Conservation (phyloP, 768 basidiomycete species). For the Pleurotus giganteus region DNA sequence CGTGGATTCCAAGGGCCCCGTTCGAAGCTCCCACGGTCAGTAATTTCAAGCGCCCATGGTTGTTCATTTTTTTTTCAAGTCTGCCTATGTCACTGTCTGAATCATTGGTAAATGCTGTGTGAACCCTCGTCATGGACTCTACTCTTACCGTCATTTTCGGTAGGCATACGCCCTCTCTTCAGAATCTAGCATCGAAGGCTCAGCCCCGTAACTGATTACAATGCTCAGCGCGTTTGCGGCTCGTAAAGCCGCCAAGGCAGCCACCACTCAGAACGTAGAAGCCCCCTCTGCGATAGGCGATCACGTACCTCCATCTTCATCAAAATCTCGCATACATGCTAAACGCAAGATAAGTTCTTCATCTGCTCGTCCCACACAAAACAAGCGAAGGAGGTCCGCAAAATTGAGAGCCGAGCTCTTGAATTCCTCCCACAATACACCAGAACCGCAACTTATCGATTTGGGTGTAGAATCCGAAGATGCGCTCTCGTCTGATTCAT, state of each 20-base stretch:
- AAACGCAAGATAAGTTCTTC: conserved; percentile 45
- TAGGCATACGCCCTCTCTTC: not conserved
- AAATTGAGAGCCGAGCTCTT: conserved; percentile 33
- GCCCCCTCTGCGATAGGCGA: conserved; percentile 12
- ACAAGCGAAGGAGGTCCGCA: conserved; percentile 16
- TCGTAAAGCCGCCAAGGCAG: conserved; percentile 55
- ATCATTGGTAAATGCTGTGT: not conserved
- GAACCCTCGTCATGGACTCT: too few relatives aligned
- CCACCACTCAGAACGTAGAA: conserved; percentile 16
- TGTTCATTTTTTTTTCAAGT: too few relatives aligned
- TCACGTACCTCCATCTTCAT: conserved; percentile 9
- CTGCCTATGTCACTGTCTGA: not conserved
- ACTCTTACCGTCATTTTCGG: too few relatives aligned
- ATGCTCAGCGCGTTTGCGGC: conserved; percentile 79
- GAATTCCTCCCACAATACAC: not conserved
- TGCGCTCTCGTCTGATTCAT: conserved; percentile 35
- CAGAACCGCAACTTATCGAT: conserved; percentile 19
- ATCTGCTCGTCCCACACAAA: conserved; percentile 19
- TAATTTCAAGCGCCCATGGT: not conserved
- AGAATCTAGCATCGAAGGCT: not conserved
- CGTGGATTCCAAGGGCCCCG: too few relatives aligned
- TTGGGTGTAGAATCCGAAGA: conserved; percentile 37
- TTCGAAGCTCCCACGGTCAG: too few relatives aligned
- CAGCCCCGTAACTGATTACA: not conserved
- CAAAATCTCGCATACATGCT: conserved; percentile 18